Base-by-base conservation (phyloP, 202 grass and related monocot genomes). In the Eragrostis tef region DNA sequence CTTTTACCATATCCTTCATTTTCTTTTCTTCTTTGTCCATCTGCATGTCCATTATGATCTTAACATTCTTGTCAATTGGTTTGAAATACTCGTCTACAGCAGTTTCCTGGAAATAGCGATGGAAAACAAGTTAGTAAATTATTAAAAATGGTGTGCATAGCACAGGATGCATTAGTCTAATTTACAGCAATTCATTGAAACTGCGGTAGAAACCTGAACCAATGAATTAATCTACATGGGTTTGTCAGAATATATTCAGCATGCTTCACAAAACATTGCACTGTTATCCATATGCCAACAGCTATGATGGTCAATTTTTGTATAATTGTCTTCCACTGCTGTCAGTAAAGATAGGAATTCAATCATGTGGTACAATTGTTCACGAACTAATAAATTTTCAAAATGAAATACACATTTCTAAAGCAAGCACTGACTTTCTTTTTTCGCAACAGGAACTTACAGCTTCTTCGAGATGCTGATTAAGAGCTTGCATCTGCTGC, bases 1-100 rank as follows among this genome's bases (percentile, higher is more conserved):
- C 53, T 86, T 91, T 90, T 49, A 68, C 8, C 92, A 94, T 90
- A 48, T 93, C 90, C 85, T 98, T 91, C 73, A 70, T 87, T 81
- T 87, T 77, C 31, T 50, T 78, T 79, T 95, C 92, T 59, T 95
- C 92, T 86, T 91, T 98, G 64, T 95, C 90, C 82, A 98, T 29
- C 82, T 98, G 96, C 96, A 98, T 88, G 81, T 90, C 81, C 34
- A 88, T 86, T 64, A 98, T 83, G 57, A 87, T 89, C 57, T 98
- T 52, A 62, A 88, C 90, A 71, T 81, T 81, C 78, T 90, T 91
- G 81, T 93, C 96, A 29, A 98, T 90, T 48, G 92, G 92, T 82
- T 98, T 91, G 78, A 98, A 98, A 73, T 95, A 92, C 27, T 93
- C 83, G 50, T 98, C 96, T 46, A 98, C 93, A 60, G 89, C 77